phyloP scores from a whole-genome alignment of 2,329 filamentous ascomycete species.

The Exserohilum rostratum region DNA sequence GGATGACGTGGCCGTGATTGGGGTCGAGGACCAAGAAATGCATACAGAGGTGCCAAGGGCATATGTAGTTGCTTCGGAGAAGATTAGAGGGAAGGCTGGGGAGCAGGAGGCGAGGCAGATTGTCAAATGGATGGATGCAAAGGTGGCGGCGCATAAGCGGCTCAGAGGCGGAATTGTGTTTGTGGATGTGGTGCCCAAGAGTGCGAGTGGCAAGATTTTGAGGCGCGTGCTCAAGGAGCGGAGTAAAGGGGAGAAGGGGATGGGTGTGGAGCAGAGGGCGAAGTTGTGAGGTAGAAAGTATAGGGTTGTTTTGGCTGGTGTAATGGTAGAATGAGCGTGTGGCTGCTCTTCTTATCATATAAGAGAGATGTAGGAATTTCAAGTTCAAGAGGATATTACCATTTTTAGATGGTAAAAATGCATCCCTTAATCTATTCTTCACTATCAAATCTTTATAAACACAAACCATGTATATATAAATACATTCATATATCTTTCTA shows the following conservation, averaged over 20 bases:
- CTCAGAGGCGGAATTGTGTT: conserved; percentile 49
- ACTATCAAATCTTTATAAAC: no score
- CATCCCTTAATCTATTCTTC: no score
- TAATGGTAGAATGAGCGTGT: background rate
- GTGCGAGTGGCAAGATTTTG: conserved; percentile 55
- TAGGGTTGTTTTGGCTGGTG: no score
- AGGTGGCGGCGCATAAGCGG: conserved; percentile 38
- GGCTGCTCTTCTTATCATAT: background rate
- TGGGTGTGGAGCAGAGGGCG: conserved; percentile 21
- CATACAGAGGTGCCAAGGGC: conserved; percentile 39
- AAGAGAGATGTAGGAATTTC: background rate
- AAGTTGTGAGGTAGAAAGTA: no score
- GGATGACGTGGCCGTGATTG: conserved; percentile 37
- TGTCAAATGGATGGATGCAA: conserved; percentile 27
- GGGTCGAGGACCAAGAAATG: conserved; percentile 31
- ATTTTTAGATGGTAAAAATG: no score
- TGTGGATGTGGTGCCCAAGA: conserved; percentile 55
- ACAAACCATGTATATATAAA: no score
- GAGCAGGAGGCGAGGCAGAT: conserved; percentile 23
- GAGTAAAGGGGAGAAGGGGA: conserved; percentile 19
- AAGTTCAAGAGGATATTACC: no score
- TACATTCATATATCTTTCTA: no score
- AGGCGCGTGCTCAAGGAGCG: conserved; percentile 37
- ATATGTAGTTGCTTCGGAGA: conserved; percentile 33
- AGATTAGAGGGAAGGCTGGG: conserved; percentile 5